These are phyloP conservation scores for Pyrus communis DNA, from an alignment of 306 rosid species.

Conservation along the genomic window DNA sequence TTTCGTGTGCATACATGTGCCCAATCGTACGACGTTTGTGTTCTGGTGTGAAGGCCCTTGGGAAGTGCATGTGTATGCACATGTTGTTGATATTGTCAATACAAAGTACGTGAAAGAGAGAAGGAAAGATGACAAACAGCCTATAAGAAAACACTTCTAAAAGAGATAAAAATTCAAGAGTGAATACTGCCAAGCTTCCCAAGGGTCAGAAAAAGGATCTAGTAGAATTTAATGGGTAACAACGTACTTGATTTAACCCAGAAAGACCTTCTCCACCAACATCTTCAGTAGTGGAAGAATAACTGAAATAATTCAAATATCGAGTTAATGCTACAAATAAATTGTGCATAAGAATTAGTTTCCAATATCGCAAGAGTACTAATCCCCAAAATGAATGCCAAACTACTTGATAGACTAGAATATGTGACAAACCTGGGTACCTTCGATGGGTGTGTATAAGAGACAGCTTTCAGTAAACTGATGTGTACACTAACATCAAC, in stretches of 20 bases:
- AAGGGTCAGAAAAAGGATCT: neutral
- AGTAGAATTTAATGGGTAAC: conserved; percentile 4
- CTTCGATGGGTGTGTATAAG: conserved; percentile 35
- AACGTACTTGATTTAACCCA: conserved; percentile 45
- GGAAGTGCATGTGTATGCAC: neutral
- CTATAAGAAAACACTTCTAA: neutral
- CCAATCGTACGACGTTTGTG: neutral
- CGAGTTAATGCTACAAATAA: conserved; percentile 3
- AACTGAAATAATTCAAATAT: conserved; percentile 36
- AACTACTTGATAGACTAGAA: conserved; percentile 19
- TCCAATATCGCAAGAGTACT: neutral
- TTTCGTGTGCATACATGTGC: neutral
- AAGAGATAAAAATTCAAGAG: neutral
- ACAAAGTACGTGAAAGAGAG: neutral
- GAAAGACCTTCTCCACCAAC: conserved; percentile 23
- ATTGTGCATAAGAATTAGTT: neutral
- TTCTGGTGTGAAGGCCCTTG: neutral
- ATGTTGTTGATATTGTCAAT: neutral
- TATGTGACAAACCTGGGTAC: conserved; percentile 58
- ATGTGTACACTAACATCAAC: conserved; percentile 73
- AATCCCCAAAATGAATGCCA: neutral
- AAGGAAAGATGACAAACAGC: conserved; percentile 3
- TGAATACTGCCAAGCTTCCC: conserved; percentile 2
- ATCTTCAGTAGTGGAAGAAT: conserved; percentile 23
- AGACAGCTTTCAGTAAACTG: conserved; percentile 52